Conservation (phyloP, 1,284 basidiomycete species). For the Papiliotrema laurentii region DNA sequence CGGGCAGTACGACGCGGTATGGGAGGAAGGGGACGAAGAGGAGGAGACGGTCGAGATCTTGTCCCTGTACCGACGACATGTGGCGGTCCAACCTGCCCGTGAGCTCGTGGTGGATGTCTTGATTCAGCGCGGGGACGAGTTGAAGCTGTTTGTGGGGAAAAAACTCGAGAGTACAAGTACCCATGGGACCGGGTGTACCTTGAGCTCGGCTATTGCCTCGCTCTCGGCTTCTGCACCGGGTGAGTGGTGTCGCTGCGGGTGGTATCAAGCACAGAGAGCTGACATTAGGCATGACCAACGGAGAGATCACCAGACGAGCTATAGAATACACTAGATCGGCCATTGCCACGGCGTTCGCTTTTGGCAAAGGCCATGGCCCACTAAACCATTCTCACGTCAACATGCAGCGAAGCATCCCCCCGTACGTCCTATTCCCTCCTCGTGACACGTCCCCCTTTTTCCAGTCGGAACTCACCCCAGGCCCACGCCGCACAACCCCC, state of each 20-base stretch:
- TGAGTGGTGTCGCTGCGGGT: no score
- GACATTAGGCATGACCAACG: no score
- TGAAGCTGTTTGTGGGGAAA: constrained; percentile 62
- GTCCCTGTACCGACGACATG: constrained; percentile 10
- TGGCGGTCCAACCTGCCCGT: constrained; percentile 2
- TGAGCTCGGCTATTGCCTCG: constrained; percentile 76
- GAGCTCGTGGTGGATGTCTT: constrained; percentile 73
- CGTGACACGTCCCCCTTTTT: constrained; percentile 49
- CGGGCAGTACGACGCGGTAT: constrained; percentile 14
- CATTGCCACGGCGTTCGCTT: constrained; percentile 64
- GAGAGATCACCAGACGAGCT: constrained; percentile 49
- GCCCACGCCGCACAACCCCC: constrained; percentile 59
- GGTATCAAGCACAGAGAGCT: no score
- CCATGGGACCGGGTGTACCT: constrained; percentile 91
- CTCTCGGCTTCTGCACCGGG: constrained; percentile 53
- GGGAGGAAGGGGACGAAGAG: constrained; percentile 18
- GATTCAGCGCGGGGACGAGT: constrained; percentile 42
- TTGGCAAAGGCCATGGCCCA: constrained; percentile 78
- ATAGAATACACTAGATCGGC: constrained; percentile 70
- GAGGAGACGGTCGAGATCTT: constrained; percentile 26
- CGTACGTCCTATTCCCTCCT: no score
- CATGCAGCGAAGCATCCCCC: constrained; percentile 54
- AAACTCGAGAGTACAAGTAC: constrained; percentile 68
- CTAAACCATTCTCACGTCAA: constrained; percentile 77
- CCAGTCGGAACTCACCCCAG: constrained; percentile 43